These are phyloP conservation scores for Plicaturopsis crispa DNA, from an alignment of 768 basidiomycete genomes.

Conservation along the genomic window DNA sequence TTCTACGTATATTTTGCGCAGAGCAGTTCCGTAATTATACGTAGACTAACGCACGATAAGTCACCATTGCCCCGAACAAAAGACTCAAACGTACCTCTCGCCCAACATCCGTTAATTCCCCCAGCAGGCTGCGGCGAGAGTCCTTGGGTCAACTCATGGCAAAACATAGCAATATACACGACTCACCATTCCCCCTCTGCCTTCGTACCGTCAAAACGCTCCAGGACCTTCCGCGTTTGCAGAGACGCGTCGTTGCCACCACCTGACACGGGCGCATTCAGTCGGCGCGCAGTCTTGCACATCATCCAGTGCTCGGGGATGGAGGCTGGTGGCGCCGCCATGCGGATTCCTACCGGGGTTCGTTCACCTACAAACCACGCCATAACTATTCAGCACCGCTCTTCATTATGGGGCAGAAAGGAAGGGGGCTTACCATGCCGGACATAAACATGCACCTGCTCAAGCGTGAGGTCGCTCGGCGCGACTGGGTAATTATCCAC, in stretches of 20 bases:
- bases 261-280: conserved; percentile 36
- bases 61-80: neutral
- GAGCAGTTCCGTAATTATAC: conserved; percentile 47
- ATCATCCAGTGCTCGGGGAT: conserved; percentile 66
- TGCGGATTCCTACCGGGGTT: conserved; percentile 64
- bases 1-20: conserved; percentile 62
- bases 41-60: conserved; percentile 42
- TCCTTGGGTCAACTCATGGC: no score
- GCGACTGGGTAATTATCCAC: conserved; percentile 53
- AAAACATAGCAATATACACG: conserved; percentile 1
- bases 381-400: neutral
- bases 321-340: conserved; percentile 52
- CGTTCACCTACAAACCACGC: conserved; percentile 51
- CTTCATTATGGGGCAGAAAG: neutral
- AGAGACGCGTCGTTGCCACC: conserved; percentile 17
- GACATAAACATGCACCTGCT: conserved; percentile 71
- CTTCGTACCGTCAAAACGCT: conserved; percentile 45
- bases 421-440: conserved; percentile 52
- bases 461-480: conserved; percentile 45
- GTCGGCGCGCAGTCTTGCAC: conserved; percentile 48
- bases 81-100: conserved; percentile 37
- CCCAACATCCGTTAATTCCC: conserved; percentile 67
- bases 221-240: conserved; percentile 41
- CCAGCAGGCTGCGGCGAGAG: conserved; percentile 55
- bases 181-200: conserved; percentile 60